A percentile compares a stretch with the other conserved stretches of the same genome.
Conservation (phyloP, 352 stramenopile genomes). For the Globisporangium nagaii region DNA sequence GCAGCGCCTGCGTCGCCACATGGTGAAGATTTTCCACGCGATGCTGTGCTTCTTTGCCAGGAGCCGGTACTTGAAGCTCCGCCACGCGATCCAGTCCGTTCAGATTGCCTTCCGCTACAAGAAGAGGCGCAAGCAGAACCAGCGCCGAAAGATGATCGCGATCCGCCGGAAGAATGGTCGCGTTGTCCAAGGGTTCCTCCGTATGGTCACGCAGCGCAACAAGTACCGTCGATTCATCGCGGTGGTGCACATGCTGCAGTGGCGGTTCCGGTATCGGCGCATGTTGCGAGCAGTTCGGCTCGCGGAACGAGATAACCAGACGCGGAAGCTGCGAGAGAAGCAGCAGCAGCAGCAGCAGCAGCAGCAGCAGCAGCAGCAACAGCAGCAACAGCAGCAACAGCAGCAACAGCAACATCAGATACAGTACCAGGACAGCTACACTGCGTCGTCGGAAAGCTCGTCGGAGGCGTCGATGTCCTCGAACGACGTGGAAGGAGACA, state of each 20-base stretch:
- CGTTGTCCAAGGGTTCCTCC: conserved; percentile 52
- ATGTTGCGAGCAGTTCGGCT: conserved; percentile 17
- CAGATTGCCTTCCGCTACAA: conserved; percentile 64
- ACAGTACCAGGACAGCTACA: conserved; percentile 67
- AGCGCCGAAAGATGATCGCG: conserved; percentile 26
- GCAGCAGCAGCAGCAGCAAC: conserved; percentile 20
- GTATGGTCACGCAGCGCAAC: conserved; percentile 43
- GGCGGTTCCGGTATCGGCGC: conserved; percentile 54
- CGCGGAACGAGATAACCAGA: conserved; percentile 12
- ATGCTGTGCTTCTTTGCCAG: conserved; percentile 58
- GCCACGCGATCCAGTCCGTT: conserved; percentile 41
- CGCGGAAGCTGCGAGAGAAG: conserved; percentile 16
- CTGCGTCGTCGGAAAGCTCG: conserved; percentile 63
- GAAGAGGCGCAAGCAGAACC: conserved; percentile 23
- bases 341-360: conserved; percentile 13
- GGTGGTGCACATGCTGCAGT: conserved; percentile 65
- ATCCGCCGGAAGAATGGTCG: conserved; percentile 34
- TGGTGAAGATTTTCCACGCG: conserved; percentile 69
- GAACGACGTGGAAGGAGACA: conserved; percentile 68
- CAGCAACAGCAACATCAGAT: conserved; percentile 12
- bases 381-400: conserved; percentile 10
- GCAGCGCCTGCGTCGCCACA: conserved; percentile 56
- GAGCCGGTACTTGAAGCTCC: conserved; percentile 49
- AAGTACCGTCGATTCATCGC: conserved; percentile 46
- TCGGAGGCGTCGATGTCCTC: conserved; percentile 52